phyloP scores from a whole-genome alignment of 768 basidiomycete species.

The Rhizopogon salebrosus region DNA sequence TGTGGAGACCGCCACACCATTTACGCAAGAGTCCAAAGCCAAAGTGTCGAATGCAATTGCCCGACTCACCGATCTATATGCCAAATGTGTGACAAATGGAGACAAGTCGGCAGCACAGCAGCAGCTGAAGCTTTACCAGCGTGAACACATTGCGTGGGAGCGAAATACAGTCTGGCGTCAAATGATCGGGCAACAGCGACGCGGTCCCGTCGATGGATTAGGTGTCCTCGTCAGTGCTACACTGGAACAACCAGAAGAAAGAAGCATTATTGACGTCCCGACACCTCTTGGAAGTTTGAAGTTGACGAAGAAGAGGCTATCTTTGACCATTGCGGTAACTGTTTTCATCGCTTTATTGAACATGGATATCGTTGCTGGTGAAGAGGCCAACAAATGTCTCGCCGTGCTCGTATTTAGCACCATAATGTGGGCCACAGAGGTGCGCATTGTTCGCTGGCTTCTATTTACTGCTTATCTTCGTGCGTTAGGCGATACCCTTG shows the following conservation, averaged over 20 bases:
- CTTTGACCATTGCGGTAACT: constrained; percentile 48
- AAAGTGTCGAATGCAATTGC: constrained; percentile 52
- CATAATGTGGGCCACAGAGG: constrained; percentile 95
- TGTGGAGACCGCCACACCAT: constrained; percentile 67
- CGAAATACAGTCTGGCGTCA: constrained; percentile 96
- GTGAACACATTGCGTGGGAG: constrained; percentile 95
- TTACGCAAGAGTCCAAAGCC: constrained; percentile 58
- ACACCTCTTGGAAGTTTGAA: constrained; percentile 66
- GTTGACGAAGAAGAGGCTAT: constrained; percentile 60
- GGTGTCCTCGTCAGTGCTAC: constrained; percentile 39
- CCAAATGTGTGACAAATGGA: constrained; percentile 77
- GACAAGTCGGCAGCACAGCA: constrained; percentile 66
- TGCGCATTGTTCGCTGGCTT: constrained; percentile 26
- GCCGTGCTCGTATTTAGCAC: constrained; percentile 89
- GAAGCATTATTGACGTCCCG: constrained; percentile 35
- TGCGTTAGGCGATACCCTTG: constrained; percentile 82
- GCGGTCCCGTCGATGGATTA: constrained; percentile 38
- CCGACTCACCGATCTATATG: constrained; percentile 66
- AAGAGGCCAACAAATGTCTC: constrained; percentile 83
- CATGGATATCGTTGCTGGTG: constrained; percentile 49
- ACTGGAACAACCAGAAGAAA: constrained; percentile 38
- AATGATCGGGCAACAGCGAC: constrained; percentile 83
- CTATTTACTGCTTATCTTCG: background rate
- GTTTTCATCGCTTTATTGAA: constrained; percentile 62
- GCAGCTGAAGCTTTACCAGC: constrained; percentile 80